Base-by-base conservation (phyloP, 2,329 filamentous ascomycete genomes). In the Trichoderma polysporum region DNA sequence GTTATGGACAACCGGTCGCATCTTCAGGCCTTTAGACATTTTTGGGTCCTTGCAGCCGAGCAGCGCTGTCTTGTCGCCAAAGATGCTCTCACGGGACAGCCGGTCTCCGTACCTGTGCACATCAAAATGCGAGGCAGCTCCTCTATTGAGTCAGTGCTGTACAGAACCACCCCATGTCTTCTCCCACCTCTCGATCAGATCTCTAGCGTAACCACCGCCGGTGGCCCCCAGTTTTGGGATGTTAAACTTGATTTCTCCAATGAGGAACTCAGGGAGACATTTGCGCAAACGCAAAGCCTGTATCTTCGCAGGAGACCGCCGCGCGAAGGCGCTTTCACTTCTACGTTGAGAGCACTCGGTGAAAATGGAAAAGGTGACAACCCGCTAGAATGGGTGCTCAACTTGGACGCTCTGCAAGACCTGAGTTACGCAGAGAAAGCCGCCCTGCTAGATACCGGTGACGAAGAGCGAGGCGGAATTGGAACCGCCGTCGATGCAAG, bases 1-100 rank as follows among this genome's bases (percentile, higher is more conserved):
- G 92, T 98, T 2, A 91, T 97, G 73, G 95, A 99, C 79, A 98
- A 98, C 75, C 91, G 92, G 70, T 93, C 93, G 12, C 95, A 99
- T 74, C 84, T 99, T 6, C 95, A 99, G 80, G 95, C 96, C 3
- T 95, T 99, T 81, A 89, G 96, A 5, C 94, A 99, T 78, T 91
- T 99, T 74, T 99, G 95, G 95, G 94, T 97, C 12, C 84, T 99
- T 3, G 95, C 95, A 1, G 90, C 92, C 0, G 95, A 99, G 74
- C 88, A 93, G 10, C 88, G 96, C 60, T 98, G 94, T 75, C 85
- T 99, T 0, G 88, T 99, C 0, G 87, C 92, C 19, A 91, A 94
- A 69, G 95, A 99, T 72, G 86, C 95, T 3, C 89, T 95, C 68
- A 97, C 92, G 0, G 88, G 90, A 47, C 88, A 93, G 50, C 91